Percentiles rank a stretch among this genome's conserved stretches.
phyloP scores from a whole-genome alignment of 306 rosid species.

The Cyamopsis tetragonoloba region DNA sequence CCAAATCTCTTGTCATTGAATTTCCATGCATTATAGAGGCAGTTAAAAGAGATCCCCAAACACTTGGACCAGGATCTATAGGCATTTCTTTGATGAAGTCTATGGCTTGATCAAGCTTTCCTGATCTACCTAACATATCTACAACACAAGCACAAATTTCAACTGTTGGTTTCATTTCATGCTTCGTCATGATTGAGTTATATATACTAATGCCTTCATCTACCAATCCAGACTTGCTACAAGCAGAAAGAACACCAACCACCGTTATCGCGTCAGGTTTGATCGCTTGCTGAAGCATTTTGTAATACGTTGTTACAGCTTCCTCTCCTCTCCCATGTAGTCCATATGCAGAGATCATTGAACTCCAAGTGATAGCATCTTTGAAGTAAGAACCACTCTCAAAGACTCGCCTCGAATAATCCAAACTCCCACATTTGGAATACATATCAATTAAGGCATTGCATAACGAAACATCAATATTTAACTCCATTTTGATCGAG shows the following conservation, averaged over 20 bases:
- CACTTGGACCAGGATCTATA: constrained; percentile 57
- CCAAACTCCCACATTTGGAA: constrained; percentile 75
- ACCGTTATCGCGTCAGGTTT: constrained; percentile 70
- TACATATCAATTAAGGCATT: constrained; percentile 82
- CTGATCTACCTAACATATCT: constrained; percentile 68
- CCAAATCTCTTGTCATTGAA: constrained; percentile 51
- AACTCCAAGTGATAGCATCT: constrained; percentile 71
- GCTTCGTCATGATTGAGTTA: constrained; percentile 31
- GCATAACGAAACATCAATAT: constrained; percentile 39
- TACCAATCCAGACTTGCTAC: constrained; percentile 67
- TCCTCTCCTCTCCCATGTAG: constrained; percentile 70
- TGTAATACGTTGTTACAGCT: constrained; percentile 49
- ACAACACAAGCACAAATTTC: constrained; percentile 80
- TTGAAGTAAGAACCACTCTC: constrained; percentile 42
- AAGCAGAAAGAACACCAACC: constrained; percentile 72
- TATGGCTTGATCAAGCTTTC: constrained; percentile 59
- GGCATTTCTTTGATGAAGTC: constrained; percentile 59
- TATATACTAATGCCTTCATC: constrained; percentile 67
- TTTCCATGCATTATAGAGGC: constrained; percentile 63
- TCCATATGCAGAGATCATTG: constrained; percentile 77
- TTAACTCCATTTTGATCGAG: constrained; percentile 47
- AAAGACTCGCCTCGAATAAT: constrained; percentile 50
- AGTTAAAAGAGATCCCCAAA: constrained; percentile 75
- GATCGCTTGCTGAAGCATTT: constrained; percentile 53
- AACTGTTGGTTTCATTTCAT: constrained; percentile 53